Base-by-base conservation (phyloP, 2,329 filamentous ascomycete genomes). In the Neopestalotiopsis sp. region DNA sequence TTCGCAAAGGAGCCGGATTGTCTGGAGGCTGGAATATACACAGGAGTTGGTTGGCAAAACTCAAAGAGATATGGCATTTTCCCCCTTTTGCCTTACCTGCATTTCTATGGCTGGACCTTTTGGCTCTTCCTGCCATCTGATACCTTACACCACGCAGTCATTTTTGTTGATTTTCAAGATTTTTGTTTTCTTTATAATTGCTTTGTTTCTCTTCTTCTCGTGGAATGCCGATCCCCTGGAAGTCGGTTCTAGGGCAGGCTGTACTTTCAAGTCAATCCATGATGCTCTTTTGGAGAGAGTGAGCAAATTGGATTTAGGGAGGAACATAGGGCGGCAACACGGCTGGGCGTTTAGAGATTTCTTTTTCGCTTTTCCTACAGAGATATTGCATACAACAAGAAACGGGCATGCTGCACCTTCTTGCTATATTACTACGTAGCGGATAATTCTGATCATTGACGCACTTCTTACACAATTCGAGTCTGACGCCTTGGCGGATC, bases 1-100 rank as follows among this genome's bases (percentile, higher is more conserved):
- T 28, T 38, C 30, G 28, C 42, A 34, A 57, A 12, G 9, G 9
- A n/a, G 45, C 20, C 14, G 34, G 14, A 66, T 14, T 14, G n/a
- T 28, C 24, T 66, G 42, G 7, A n/a, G 49, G 42, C 17, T 34
- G n/a, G 63, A 24, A 56, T 30, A 49, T 40, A 58, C 49, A 66
- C 42, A 34, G 63, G 63, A 66, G 63, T 66, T 57, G 63, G 63
- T 49, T 57, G 63, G 63, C 63, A 66, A 66, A 66, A 66, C 40
- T 56, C 45, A 28, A 28, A 66, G 59, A 62, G 59, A 62, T 38
- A 61, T 62, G 30, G 28, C n/a, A 20, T 30, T 38, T 34, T 59
- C 30, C 30, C 30, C 17, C 30, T 59, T 59, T 14, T 13, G 20
- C 24, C 24, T 30, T 24, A 34, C 6, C 30, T 59, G 57, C 57